Evolutionary conservation across 2,329 filamentous ascomycete species (phyloP).

Genomic region (Pseudonectria foliicola): DNA sequence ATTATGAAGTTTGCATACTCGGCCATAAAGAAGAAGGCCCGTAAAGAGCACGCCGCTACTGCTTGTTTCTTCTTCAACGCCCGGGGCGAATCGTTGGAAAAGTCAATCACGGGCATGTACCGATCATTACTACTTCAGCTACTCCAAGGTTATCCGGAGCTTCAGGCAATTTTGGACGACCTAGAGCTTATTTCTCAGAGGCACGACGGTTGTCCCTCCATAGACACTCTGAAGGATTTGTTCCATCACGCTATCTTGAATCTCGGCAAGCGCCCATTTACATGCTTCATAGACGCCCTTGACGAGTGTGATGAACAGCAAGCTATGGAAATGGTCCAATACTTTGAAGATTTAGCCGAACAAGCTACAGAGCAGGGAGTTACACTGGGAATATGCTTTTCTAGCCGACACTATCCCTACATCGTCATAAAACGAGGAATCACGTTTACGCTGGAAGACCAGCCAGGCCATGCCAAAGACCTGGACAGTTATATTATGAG

Average conservation of each 20-base stretch:
- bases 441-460: slow-evolving; percentile 26
- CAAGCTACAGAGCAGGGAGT: slow-evolving; percentile 10
- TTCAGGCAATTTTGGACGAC: slow-evolving; percentile 27
- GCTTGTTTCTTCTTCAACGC: slow-evolving; percentile 42
- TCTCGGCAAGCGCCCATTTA: slow-evolving; percentile 6
- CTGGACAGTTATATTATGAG: slow-evolving; percentile 26
- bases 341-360: slow-evolving; percentile 33
- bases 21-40: slow-evolving; percentile 3
- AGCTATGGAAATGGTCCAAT: slow-evolving; percentile 34
- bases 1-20: slow-evolving; percentile 34
- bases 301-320: slow-evolving; percentile 41
- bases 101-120: slow-evolving; percentile 40
- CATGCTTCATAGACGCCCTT: slow-evolving; percentile 30
- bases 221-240: slow-evolving; percentile 13
- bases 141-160: slow-evolving; percentile 25
- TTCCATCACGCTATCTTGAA: slow-evolving; percentile 14
- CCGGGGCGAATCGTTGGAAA: slow-evolving; percentile 35
- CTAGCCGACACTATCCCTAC: slow-evolving; percentile 40
- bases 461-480: slow-evolving; percentile 29
- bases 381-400: slow-evolving; percentile 32
- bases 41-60: slow-evolving; percentile 5
- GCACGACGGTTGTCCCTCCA: slow-evolving; percentile 2
- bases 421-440: slow-evolving; percentile 26
- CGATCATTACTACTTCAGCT: slow-evolving; percentile 42
- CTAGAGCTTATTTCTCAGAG: slow-evolving; percentile 4